phyloP scores from a whole-genome alignment of 495 filamentous ascomycete species.

The Annulohypoxylon nitens region DNA sequence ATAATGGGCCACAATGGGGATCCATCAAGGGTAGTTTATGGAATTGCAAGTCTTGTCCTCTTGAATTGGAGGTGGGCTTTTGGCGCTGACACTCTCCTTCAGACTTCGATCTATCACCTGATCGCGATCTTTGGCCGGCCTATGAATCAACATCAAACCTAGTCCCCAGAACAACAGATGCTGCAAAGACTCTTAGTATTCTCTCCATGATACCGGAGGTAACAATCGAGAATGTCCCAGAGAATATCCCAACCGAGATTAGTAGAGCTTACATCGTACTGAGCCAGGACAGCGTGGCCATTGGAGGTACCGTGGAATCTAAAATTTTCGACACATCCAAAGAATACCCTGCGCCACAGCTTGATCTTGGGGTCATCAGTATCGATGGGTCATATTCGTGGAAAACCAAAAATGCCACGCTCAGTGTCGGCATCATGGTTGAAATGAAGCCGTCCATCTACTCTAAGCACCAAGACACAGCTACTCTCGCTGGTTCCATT shows the following conservation, averaged over 20 bases:
- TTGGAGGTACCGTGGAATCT: not conserved
- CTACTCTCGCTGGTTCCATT: not conserved
- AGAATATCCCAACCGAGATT: not conserved
- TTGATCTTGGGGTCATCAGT: not conserved
- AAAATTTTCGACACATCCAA: not conserved
- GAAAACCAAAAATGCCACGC: not conserved
- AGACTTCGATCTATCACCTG: not conserved
- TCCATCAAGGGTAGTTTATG: constrained; percentile 5
- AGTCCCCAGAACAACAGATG: constrained; percentile 1
- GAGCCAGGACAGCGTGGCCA: not conserved
- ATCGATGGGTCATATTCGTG: not conserved
- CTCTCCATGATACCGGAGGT: not conserved
- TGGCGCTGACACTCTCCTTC: constrained; percentile 6
- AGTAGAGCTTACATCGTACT: constrained; percentile 4
- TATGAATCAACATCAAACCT: constrained; percentile 1
- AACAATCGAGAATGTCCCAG: not conserved
- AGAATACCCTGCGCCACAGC: not conserved
- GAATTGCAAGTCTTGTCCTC: not conserved
- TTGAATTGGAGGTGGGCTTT: too few species aligned
- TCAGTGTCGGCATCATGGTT: not conserved
- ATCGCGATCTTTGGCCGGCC: not conserved
- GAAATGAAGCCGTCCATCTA: constrained; percentile 6
- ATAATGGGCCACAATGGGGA: not conserved
- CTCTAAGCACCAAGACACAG: not conserved
- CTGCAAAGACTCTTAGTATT: not conserved